Evolutionary conservation across 805 yeast species (phyloP).

Genomic region (Zygosaccharomyces pseudorouxii): DNA sequence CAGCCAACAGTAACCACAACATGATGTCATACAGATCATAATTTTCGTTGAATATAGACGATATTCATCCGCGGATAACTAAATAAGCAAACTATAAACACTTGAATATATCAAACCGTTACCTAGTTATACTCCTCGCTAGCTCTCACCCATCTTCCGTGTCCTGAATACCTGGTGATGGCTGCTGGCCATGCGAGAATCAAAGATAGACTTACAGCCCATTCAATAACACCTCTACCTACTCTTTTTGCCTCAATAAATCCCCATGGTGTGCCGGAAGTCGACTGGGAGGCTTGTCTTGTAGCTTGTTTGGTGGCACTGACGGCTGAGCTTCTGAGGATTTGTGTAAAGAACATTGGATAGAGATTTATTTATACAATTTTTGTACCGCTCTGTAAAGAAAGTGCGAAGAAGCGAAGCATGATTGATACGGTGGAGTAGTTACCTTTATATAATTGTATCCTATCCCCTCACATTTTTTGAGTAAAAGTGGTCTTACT

Average conservation of each 20-base stretch:
- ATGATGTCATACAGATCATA: not conserved
- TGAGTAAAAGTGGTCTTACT: not conserved
- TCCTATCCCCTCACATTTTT: not conserved
- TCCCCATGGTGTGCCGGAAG: conserved; percentile 23
- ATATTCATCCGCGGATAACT: too few relatives aligned
- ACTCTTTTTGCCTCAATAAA: conserved; percentile 25
- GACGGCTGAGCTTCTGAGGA: conserved; percentile 20
- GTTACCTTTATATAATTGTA: not conserved
- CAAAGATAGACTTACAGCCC: conserved; percentile 17
- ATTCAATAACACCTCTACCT: conserved; percentile 18
- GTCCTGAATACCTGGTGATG: not conserved
- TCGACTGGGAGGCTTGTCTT: conserved; percentile 13
- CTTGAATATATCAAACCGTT: not conserved
- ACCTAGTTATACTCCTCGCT: not conserved
- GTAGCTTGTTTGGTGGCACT: conserved; percentile 5
- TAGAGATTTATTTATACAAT: not conserved
- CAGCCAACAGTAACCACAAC: too few relatives aligned
- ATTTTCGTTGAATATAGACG: not conserved
- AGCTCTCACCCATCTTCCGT: not conserved
- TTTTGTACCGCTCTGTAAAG: not conserved
- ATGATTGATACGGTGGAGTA: too few relatives aligned
- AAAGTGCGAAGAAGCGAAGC: not conserved
- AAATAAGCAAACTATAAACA: too few relatives aligned
- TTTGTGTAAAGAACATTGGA: conserved; percentile 21
- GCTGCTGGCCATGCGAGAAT: conserved; percentile 28